phyloP scores from a whole-genome alignment of 371 early-diverging fungal genomes.

The Apophysomyces ossiformis region DNA sequence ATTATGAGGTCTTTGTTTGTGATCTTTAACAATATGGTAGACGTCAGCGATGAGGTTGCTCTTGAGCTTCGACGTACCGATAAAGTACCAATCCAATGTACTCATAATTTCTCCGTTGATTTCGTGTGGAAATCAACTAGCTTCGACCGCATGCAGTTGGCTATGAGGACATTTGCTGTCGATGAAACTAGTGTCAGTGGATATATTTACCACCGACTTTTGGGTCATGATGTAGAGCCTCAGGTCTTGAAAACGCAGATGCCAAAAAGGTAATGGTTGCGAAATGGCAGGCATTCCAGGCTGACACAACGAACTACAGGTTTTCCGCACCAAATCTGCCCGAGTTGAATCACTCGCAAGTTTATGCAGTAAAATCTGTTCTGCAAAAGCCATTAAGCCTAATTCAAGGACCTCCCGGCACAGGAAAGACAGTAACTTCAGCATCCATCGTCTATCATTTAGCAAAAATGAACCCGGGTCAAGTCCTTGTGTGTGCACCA shows the following conservation, averaged over 20 bases:
- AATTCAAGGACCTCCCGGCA: constrained; percentile 98
- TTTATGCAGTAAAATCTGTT: constrained; percentile 91
- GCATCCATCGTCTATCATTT: constrained; percentile 98
- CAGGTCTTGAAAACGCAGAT: constrained; percentile 73
- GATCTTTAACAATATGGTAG: constrained; percentile 33
- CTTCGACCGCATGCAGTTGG: constrained; percentile 96
- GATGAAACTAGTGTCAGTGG: constrained; percentile 94
- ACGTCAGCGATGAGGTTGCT: constrained; percentile 92
- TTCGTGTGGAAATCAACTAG: constrained; percentile 99
- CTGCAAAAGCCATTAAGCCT: constrained; percentile 90
- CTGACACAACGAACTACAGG: constrained; percentile 22
- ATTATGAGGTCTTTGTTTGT: background rate
- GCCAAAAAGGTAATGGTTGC: constrained; percentile 68
- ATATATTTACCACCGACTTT: constrained; percentile 91
- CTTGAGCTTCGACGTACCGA: constrained; percentile 75
- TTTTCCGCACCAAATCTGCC: constrained; percentile 93
- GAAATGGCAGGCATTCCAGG: background rate
- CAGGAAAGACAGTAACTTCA: constrained; percentile 98
- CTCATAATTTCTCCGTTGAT: constrained; percentile 96
- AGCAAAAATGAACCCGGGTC: constrained; percentile 89
- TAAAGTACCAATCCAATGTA: constrained; percentile 82
- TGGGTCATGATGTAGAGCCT: constrained; percentile 93
- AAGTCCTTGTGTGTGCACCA: constrained; percentile 98
- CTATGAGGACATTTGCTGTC: constrained; percentile 95
- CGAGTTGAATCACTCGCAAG: constrained; percentile 98